A percentile compares a stretch with the other conserved stretches of the same genome.
Conservation (phyloP, 352 stramenopile genomes). For the Globisporangium middletonii region DNA sequence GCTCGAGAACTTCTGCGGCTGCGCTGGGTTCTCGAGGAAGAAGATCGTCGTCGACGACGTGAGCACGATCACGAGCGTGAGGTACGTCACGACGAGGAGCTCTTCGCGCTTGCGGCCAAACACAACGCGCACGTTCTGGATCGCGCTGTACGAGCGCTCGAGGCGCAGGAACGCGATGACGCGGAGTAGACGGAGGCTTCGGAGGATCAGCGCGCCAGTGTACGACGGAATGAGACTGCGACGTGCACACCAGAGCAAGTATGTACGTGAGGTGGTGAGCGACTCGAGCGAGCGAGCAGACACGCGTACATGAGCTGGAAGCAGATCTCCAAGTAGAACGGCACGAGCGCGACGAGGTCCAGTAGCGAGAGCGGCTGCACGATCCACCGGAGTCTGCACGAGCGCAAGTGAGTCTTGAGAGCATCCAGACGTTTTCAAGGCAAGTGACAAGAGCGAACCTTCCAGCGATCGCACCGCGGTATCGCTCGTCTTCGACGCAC, state of each 20-base stretch:
- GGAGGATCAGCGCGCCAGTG: slow-evolving; percentile 36
- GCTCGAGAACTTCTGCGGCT: slow-evolving; percentile 43
- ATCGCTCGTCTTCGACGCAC: slow-evolving; percentile 53
- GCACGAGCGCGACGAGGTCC: slow-evolving; percentile 42
- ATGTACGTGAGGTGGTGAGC: neutral
- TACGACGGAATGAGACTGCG: slow-evolving; percentile 23
- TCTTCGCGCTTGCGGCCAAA: slow-evolving; percentile 59
- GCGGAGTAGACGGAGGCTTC: slow-evolving; percentile 47
- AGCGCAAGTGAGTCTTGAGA: neutral
- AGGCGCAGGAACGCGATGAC: slow-evolving; percentile 54
- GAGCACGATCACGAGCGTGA: slow-evolving; percentile 46
- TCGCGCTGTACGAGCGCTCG: slow-evolving; percentile 55
- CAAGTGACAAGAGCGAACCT: slow-evolving; percentile 15
- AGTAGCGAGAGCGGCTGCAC: slow-evolving; percentile 45
- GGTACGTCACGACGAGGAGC: slow-evolving; percentile 51
- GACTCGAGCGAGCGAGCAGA: neutral
- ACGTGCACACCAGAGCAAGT: neutral
- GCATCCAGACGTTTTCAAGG: neutral
- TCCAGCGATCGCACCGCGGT: slow-evolving; percentile 26
- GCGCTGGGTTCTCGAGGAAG: slow-evolving; percentile 47
- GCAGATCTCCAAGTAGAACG: slow-evolving; percentile 57
- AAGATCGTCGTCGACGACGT: slow-evolving; percentile 59
- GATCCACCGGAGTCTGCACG: slow-evolving; percentile 50
- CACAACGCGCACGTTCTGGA: slow-evolving; percentile 48
- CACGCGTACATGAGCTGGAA: slow-evolving; percentile 35